Base-by-base conservation (phyloP, 148 eudicot species). In the Silene uniflora region DNA sequence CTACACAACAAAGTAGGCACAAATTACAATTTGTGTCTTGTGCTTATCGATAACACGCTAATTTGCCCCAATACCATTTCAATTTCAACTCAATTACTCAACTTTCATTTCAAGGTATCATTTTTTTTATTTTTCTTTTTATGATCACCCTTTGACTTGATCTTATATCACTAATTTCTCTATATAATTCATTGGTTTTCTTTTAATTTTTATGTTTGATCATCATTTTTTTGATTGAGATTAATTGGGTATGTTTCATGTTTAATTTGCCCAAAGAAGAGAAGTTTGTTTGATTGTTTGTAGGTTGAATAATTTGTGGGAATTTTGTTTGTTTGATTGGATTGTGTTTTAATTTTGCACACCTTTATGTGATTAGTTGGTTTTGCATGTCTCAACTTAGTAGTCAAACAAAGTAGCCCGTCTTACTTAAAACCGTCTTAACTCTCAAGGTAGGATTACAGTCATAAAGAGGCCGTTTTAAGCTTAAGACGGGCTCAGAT, bases 1-100 rank as follows among this genome's bases (percentile, higher is more conserved):
- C 54, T 72, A 10, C 74, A 23, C 22, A 0, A 1, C 62, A 66
- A 77, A 81, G 65, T 67, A 81, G 83, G 83, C 80, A 81, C 83
- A 81, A 81, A 81, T 76, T 60, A 17, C 68, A 39, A 81, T 81
- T 77, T 81, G 83, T 81, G 84, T 74, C 83, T 75, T 67, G 32
- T 67, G 55, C 63, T 22, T 22, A n/a, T 7, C 16, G n/a, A 23
- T 17, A 1, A 22, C 56, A 29, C 54, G 7, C 56, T 46, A 56
- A 12, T 42, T 3, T n/a, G n/a, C 67, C 16, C 49, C 17, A 3
- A 42, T 4, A 9, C 8, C 17, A 39, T 27, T 24, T 7, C 22
- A 58, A 67, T 12, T 21, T 22, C 44, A 29, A 24, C 74, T 70
- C 55, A 42, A 69, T 10, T 17, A 47, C 25, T 72, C 55, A n/a